phyloP scores from a whole-genome alignment of 106 monocot species.

The Dactylorhiza incarnata region DNA sequence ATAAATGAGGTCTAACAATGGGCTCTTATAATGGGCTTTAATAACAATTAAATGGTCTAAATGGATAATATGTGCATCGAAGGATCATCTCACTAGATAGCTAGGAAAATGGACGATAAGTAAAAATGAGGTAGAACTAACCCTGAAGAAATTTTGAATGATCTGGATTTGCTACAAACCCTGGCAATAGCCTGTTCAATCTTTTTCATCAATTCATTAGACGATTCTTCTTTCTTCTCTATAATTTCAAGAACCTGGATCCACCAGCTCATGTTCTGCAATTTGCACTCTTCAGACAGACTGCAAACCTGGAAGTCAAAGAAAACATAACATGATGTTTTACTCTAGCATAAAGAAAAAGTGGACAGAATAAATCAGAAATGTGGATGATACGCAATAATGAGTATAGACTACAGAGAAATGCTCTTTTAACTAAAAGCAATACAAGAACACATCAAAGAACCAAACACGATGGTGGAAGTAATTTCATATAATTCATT shows the following conservation, averaged over 20 bases:
- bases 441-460: neutral
- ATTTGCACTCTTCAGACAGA: conserved; percentile 36
- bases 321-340: neutral
- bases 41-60: no score
- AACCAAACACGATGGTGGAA: neutral
- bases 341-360: neutral
- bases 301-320: conserved; percentile 44
- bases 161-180: conserved; percentile 31
- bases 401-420: neutral
- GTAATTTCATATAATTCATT: neutral
- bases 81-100: neutral
- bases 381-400: neutral
- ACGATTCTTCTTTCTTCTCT: conserved; percentile 53
- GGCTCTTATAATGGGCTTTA: no score
- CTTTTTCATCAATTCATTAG: conserved; percentile 52
- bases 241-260: conserved; percentile 60
- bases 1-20: no score
- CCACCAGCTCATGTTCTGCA: conserved; percentile 66
- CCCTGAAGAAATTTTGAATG: conserved; percentile 62
- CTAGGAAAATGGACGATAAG: conserved; percentile 2
- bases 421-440: neutral
- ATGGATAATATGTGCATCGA: neutral
- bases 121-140: conserved; percentile 13
- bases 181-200: conserved; percentile 56
- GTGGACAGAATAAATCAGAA: neutral